These are phyloP conservation scores for Yamadazyma laniorum DNA, from an alignment of 805 yeast species.

Conservation along the genomic window DNA sequence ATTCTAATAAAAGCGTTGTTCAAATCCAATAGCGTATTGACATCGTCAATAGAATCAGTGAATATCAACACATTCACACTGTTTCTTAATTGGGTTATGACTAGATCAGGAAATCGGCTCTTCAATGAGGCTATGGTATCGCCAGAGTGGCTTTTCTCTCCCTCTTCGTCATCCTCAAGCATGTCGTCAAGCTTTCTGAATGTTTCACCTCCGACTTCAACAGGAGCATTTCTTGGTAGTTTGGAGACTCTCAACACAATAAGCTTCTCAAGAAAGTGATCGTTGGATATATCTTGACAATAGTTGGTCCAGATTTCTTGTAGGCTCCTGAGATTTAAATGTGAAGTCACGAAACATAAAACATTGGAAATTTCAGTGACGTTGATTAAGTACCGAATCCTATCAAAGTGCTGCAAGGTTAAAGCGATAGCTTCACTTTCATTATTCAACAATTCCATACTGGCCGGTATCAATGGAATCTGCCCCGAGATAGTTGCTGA, in stretches of 20 bases:
- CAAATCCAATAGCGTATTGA: conserved; percentile 10
- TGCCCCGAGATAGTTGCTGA: conserved; percentile 80
- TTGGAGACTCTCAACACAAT: conserved; percentile 53
- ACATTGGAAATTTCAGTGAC: conserved; percentile 44
- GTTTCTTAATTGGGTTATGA: conserved; percentile 1
- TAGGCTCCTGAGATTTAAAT: conserved; percentile 26
- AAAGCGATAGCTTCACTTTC: conserved; percentile 55
- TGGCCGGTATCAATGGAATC: conserved; percentile 75
- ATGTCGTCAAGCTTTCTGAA: conserved; percentile 40
- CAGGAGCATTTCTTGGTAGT: conserved; percentile 61
- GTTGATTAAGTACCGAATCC: conserved; percentile 56
- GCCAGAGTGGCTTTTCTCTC: conserved; percentile 2
- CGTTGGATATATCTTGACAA: conserved; percentile 17
- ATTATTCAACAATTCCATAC: conserved; percentile 49
- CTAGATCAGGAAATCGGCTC: conserved; percentile 1
- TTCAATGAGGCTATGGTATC: background rate
- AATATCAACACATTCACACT: conserved; percentile 8
- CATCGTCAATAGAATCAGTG: conserved; percentile 13
- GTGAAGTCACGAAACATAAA: conserved; percentile 54
- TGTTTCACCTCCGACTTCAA: conserved; percentile 75
- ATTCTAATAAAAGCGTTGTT: conserved; percentile 5
- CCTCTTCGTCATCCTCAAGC: conserved; percentile 35
- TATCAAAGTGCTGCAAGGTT: conserved; percentile 59
- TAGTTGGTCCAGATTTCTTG: conserved; percentile 48
- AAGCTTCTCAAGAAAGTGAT: conserved; percentile 25